These are phyloP conservation scores for Calonectria pseudoturangicola DNA, from an alignment of 2,329 filamentous ascomycete species.

Conservation along the genomic window DNA sequence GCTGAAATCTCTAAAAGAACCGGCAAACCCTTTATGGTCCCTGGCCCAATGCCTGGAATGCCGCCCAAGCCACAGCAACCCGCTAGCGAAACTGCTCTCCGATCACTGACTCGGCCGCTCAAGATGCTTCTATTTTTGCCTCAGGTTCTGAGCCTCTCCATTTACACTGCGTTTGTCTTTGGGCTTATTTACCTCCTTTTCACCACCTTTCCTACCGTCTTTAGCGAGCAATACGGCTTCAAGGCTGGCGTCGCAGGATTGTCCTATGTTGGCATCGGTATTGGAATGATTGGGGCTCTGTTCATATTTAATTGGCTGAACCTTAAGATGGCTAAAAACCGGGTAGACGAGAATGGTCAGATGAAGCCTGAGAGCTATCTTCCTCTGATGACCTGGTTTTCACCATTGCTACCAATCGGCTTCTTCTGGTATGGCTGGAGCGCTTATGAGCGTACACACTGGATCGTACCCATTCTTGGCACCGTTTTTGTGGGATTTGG, in stretches of 20 bases:
- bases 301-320: conserved; percentile 3
- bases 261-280: background rate
- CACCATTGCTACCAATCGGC: background rate
- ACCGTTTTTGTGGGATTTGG: conserved; percentile 3
- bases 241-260: background rate
- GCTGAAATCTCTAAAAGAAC: background rate
- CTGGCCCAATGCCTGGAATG: background rate
- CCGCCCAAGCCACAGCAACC: background rate
- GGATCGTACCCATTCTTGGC: background rate
- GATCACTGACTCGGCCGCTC: background rate
- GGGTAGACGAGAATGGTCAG: background rate
- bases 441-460: background rate
- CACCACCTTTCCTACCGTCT: background rate
- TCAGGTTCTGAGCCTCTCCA: background rate
- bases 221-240: conserved; percentile 2
- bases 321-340: background rate
- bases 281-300: background rate
- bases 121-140: background rate
- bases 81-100: background rate
- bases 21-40: background rate
- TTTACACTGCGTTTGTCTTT: background rate
- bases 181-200: background rate
- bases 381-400: conserved; percentile 2
- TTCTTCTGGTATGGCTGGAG: conserved; percentile 4
- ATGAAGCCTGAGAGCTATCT: conserved; percentile 1